Base-by-base conservation (phyloP, 2,329 filamentous ascomycete genomes). In the Thelonectria olida region DNA sequence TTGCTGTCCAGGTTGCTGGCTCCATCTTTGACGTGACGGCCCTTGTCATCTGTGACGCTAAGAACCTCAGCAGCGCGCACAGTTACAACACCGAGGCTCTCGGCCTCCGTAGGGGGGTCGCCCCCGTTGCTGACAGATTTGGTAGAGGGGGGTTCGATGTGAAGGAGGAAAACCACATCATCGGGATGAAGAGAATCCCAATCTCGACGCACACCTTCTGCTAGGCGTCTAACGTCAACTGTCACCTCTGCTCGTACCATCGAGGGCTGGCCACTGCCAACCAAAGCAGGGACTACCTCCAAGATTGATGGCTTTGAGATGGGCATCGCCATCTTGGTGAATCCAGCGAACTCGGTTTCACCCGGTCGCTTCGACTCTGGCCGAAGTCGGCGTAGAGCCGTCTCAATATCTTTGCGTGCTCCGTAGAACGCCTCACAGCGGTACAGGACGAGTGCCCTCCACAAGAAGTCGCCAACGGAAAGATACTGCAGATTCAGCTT, bases 401-500 rank as follows among this genome's bases (percentile, higher is more conserved):
- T 87, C 74, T 97, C 93, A 58, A 99, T 88, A 74, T 99, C 93
- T 72, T 93, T 95, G 45, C 93, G 88, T 61, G 99, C 95, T 62
- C 93, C 92, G 75, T 96, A 98, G 75, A 98, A 97, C 0, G 95
- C 87, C 76, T 99, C 96, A 60, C 90, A 92, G 39, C 95, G 89
- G 74, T 97, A 96, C 8, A 99, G 82, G 13, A 96, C 85, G 71
- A 98, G 90, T 0, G 95, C 93, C 64, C 96, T 88, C 93, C 94
- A 99, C n/a, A 99, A 80, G 70, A 99, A 99, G 76, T 99, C 96
- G 3, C 93, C 93, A 51, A 97, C 88, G 3, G 94, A 97, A 13
- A 99, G 83, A 76, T 99, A 99, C 73, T 99, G 96, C 25, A 99
- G 81, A 70, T 97, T 99, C 45, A 98, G 80, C 75, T 99, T 99